Percentiles rank a stretch among this genome's conserved stretches.
Evolutionary conservation across 768 basidiomycete genomes (phyloP).

Genomic region (Suillus tomentosus): DNA sequence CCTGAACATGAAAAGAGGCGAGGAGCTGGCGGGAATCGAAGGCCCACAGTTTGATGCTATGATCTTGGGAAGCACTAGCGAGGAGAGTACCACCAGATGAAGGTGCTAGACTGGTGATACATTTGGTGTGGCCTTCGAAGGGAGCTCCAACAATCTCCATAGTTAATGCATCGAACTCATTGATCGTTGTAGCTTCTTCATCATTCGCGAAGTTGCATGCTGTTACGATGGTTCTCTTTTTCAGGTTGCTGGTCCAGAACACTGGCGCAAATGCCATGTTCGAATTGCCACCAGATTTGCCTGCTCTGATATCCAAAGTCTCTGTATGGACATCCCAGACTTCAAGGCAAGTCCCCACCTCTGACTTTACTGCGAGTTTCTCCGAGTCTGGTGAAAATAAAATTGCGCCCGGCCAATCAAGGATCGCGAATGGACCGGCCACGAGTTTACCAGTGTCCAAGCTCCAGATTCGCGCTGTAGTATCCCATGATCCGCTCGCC

Average conservation of each 20-base stretch:
- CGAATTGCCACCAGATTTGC: background rate
- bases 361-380: background rate
- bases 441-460: background rate
- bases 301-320: background rate
- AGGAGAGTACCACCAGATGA: background rate
- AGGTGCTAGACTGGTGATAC: background rate
- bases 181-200: background rate
- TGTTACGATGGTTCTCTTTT: background rate
- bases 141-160: background rate
- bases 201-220: background rate
- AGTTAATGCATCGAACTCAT: background rate
- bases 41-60: background rate
- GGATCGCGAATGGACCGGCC: background rate
- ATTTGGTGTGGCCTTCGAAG: background rate
- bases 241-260: background rate
- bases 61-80: background rate
- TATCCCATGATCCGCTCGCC: background rate
- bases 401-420: background rate
- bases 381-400: background rate
- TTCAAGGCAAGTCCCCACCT: background rate
- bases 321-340: background rate
- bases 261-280: background rate
- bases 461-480: background rate
- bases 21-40: constrained; percentile 1
- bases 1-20: background rate